These are phyloP conservation scores for Fusarium globosum DNA, from an alignment of 2,329 filamentous ascomycete species.

Conservation along the genomic window DNA sequence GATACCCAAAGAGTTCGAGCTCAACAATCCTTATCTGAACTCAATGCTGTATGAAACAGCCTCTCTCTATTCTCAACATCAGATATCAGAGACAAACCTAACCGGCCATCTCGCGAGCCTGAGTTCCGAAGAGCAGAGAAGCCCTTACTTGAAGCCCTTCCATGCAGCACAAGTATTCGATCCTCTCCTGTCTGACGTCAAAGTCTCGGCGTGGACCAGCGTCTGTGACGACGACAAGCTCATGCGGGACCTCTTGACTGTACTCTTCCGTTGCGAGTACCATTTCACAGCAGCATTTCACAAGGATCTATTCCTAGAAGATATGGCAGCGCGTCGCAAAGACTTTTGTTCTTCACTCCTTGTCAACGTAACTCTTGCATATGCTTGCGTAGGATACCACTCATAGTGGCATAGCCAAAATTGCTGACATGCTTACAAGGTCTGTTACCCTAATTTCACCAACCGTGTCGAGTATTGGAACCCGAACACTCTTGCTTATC, in stretches of 20 bases:
- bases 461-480: slow-evolving; percentile 53
- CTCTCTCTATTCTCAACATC: slow-evolving; percentile 7
- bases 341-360: slow-evolving; percentile 55
- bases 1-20: slow-evolving; percentile 32
- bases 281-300: slow-evolving; percentile 52
- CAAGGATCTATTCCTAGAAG: slow-evolving; percentile 54
- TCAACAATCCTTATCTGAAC: slow-evolving; percentile 43
- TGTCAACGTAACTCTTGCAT: slow-evolving; percentile 52
- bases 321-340: slow-evolving; percentile 46
- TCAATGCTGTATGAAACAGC: slow-evolving; percentile 44
- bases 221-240: slow-evolving; percentile 51
- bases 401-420: accelerated
- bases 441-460: slow-evolving; percentile 43
- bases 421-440: slow-evolving; percentile 28
- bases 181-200: slow-evolving; percentile 45
- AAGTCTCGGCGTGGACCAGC: slow-evolving; percentile 51
- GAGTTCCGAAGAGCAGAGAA: slow-evolving; percentile 23
- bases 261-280: slow-evolving; percentile 51
- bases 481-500: slow-evolving; percentile 48
- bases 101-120: background rate
- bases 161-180: slow-evolving; percentile 51
- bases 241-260: slow-evolving; percentile 47
- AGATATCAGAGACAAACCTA: background rate
- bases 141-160: slow-evolving; percentile 51
- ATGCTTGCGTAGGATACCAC: slow-evolving; percentile 49